A percentile compares a stretch with the other conserved stretches of the same genome.
Evolutionary conservation across 169 alveolate genomes (phyloP).

Genomic region (Cyclospora cayetanensis): DNA sequence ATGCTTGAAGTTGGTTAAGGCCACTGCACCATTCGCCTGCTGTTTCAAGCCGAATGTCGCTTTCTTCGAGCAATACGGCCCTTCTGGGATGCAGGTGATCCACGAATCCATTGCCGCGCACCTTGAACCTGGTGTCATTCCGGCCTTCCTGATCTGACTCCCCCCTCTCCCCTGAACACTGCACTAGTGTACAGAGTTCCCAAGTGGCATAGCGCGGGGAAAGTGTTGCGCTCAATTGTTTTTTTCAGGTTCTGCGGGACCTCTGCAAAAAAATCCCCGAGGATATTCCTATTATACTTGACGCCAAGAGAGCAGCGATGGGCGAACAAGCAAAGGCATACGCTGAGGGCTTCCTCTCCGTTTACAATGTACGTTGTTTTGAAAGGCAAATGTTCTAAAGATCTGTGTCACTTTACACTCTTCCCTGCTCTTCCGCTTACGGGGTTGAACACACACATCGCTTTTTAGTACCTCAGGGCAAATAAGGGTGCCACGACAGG

Average conservation of each 20-base stretch:
- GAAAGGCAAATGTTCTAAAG: too few species aligned
- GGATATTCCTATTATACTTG: conserved; percentile 77
- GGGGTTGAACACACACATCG: not conserved
- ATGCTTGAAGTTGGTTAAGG: conserved; percentile 70
- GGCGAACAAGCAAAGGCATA: conserved; percentile 77
- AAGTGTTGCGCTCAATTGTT: too few species aligned
- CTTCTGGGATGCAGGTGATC: conserved; percentile 69
- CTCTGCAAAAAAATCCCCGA: conserved; percentile 69
- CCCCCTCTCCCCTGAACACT: too few species aligned
- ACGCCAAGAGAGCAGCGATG: conserved; percentile 78
- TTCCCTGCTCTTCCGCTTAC: too few species aligned
- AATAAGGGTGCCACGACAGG: too few species aligned
- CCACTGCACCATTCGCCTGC: conserved; percentile 67
- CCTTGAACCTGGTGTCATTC: too few species aligned
- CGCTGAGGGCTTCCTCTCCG: conserved; percentile 65
- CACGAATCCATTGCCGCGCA: too few species aligned
- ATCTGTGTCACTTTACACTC: too few species aligned
- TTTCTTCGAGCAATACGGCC: conserved; percentile 78
- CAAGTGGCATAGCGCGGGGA: too few species aligned
- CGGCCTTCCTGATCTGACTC: too few species aligned
- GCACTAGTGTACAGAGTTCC: too few species aligned
- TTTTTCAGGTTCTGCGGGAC: conserved; percentile 70
- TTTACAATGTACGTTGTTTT: conserved; percentile 43
- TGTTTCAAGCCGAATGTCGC: conserved; percentile 79
- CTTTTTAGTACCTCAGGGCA: too few species aligned